Evolutionary conservation across 805 yeast species (phyloP), one percentile per base, ranked within the genome.

Genomic region (Lipomyces lipofer): DNA sequence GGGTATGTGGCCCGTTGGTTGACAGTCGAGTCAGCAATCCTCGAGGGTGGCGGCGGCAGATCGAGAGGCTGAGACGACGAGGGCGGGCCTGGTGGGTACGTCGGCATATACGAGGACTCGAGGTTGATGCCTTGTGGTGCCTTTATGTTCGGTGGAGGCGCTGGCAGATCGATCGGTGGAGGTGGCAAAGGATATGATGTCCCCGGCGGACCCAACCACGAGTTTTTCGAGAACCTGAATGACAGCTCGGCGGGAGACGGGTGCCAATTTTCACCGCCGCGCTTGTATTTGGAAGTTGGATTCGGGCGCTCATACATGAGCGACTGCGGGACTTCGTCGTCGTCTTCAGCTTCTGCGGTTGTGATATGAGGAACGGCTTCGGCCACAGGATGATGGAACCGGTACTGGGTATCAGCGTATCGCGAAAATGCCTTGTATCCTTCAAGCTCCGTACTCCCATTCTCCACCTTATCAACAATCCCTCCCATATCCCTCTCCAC

Each of bases 101-200:
- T 39, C 4, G 59, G 51, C 24, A 50, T 42, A 29, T 58, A 58
- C 22, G 61, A 57, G 2, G 62, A 52, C 28, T 52, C 62, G 19
- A 57, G 35, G 24, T 52, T 51, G 12, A 58, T 51, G 46, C 62
- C 62, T 24, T 54, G 54, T 9, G 62, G 62, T 13, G 50, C 51
- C 9, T 22, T 28, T 22, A 58, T 51, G 29, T 58, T 47, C 24
- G 56, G 51, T 5, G 62, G 62, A 1, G 62, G 62, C 1, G 62
- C 60, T 10, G 62, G 62, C 2, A 54, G 52, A 5, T 58, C 59
- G 15, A 51, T 39, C 2, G 59, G 62, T 7, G 46, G 46, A 1
- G 62, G 62, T 4, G 62, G 62, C n/a, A 59, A 46, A 3, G 62
- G 62, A 43, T 56, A 58, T 5, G 56, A 54, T 15, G 57, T 44